Conservation (phyloP, 139 green algal species). For the Nannochloris sp. region DNA sequence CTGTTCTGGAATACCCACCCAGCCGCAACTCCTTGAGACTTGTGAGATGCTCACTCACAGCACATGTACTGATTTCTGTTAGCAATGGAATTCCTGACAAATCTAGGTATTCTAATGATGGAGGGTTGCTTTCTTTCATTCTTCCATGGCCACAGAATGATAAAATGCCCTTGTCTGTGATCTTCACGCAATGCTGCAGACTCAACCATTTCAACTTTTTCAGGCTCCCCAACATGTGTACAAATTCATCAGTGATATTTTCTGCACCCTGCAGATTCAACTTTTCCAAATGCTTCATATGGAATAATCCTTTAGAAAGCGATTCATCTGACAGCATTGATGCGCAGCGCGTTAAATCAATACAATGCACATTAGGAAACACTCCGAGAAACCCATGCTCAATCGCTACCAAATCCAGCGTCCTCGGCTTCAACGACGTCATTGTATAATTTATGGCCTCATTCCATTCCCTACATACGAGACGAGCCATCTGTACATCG, state of each 20-base stretch:
- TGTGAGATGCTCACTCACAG: conserved; percentile 11
- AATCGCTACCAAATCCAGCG: not conserved
- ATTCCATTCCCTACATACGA: conserved; percentile 26
- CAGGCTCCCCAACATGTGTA: not conserved
- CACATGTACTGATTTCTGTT: conserved; percentile 13
- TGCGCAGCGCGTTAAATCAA: conserved; percentile 15
- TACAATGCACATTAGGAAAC: conserved; percentile 16
- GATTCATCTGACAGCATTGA: conserved; percentile 11
- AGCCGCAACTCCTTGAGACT: conserved; percentile 17
- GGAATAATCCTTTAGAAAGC: not conserved
- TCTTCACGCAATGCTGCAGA: conserved; percentile 24
- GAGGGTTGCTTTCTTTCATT: not conserved
- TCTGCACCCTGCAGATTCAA: conserved; percentile 21
- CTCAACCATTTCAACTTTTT: conserved; percentile 9
- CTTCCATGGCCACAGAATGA: not conserved
- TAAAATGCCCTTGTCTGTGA: conserved; percentile 25
- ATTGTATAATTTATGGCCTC: not conserved
- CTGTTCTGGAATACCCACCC: conserved; percentile 30
- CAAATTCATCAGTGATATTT: conserved; percentile 13
- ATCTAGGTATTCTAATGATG: conserved; percentile 17
- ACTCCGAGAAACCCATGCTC: not conserved
- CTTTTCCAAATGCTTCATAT: conserved; percentile 7
- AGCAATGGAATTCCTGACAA: conserved; percentile 26
- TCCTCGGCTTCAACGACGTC: conserved; percentile 6
- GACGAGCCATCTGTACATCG: conserved; percentile 15